Evolutionary conservation across 768 basidiomycete species (phyloP).

Genomic region (Phanerodontia chrysosporium): DNA sequence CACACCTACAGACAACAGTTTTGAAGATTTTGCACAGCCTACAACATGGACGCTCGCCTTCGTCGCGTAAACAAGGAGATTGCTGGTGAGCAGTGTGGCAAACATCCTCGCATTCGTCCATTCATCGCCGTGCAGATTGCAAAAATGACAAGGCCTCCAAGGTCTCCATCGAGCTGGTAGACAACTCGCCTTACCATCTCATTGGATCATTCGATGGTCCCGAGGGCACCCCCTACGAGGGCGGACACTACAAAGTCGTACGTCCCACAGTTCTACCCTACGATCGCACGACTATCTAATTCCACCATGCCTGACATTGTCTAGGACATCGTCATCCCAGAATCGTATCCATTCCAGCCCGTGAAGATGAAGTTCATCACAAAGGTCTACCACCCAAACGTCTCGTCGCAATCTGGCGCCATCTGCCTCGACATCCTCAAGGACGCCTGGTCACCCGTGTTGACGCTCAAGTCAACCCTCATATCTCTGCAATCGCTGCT

Average conservation of each 20-base stretch:
- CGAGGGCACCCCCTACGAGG: slow-evolving; percentile 89
- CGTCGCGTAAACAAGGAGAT: slow-evolving; percentile 95
- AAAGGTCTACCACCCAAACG: slow-evolving; percentile 93
- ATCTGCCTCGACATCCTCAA: slow-evolving; percentile 90
- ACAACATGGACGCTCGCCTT: slow-evolving; percentile 79
- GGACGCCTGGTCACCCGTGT: slow-evolving; percentile 93
- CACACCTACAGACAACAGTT: too few relatives aligned
- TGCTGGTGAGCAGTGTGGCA: slow-evolving; percentile 44
- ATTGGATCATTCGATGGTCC: slow-evolving; percentile 90
- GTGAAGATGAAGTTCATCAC: slow-evolving; percentile 99
- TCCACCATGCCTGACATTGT: neutral
- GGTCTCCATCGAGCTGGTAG: slow-evolving; percentile 82
- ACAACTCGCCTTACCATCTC: slow-evolving; percentile 88
- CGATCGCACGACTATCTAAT: neutral
- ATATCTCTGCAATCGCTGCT: slow-evolving; percentile 92
- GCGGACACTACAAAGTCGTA: slow-evolving; percentile 89
- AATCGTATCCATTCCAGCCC: slow-evolving; percentile 88
- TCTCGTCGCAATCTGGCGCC: slow-evolving; percentile 90
- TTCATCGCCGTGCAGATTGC: slow-evolving; percentile 55
- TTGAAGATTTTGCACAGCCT: neutral
- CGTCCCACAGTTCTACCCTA: slow-evolving; percentile 28
- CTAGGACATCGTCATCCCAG: slow-evolving; percentile 90
- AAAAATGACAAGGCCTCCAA: slow-evolving; percentile 91
- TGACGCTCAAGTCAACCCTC: slow-evolving; percentile 93
- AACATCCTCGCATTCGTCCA: neutral